Conservation (phyloP, 257 asterid species). For the Henckelia pumila region DNA sequence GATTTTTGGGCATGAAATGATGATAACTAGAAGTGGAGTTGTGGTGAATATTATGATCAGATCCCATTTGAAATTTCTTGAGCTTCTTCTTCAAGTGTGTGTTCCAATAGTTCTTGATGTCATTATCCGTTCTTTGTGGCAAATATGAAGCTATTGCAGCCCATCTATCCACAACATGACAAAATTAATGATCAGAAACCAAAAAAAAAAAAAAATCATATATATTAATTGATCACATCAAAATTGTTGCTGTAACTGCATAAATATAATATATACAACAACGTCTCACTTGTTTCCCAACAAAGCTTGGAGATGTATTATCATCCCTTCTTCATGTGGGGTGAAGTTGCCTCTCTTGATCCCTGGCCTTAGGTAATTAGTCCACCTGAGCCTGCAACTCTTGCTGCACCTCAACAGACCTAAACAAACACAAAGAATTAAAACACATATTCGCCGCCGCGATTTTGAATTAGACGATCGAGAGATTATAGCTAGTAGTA, state of each 20-base stretch:
- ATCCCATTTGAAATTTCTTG: constrained; percentile 43
- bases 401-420: constrained; percentile 97
- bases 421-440: background rate
- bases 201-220: background rate
- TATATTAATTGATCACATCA: too few relatives aligned
- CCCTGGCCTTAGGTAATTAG: constrained; percentile 91
- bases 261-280: too few relatives aligned
- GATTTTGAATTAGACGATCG: background rate
- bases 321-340: constrained; percentile 97
- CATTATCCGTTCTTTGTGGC: constrained; percentile 94
- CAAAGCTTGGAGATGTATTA: constrained; percentile 90
- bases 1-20: constrained; percentile 38
- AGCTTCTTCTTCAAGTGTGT: constrained; percentile 91
- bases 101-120: constrained; percentile 97
- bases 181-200: background rate
- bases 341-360: constrained; percentile 97
- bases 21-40: constrained; percentile 23
- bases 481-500: constrained; percentile 8
- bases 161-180: constrained; percentile 51
- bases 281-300: constrained; percentile 98
- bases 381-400: constrained; percentile 96
- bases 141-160: constrained; percentile 95
- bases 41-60: constrained; percentile 22
- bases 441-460: too few relatives aligned
- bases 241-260: too few relatives aligned